A percentile compares a stretch with the other conserved stretches of the same genome.
These are phyloP conservation scores for Pelagophyceae sp. DNA, from an alignment of 352 stramenopile genomes.

Conservation along the genomic window DNA sequence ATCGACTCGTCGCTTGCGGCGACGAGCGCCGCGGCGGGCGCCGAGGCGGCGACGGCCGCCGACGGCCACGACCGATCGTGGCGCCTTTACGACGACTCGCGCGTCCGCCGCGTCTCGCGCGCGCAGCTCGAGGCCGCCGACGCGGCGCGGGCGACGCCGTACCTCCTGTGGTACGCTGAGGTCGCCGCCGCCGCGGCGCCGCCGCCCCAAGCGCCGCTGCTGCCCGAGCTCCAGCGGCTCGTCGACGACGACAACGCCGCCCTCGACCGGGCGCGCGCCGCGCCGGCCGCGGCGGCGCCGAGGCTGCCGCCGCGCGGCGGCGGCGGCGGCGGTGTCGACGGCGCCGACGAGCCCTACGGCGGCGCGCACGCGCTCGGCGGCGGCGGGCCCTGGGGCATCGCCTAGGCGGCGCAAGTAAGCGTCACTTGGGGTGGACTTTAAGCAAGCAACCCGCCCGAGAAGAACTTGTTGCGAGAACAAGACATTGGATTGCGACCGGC, in stretches of 20 bases:
- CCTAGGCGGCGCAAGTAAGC: too few relatives aligned
- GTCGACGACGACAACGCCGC: background rate
- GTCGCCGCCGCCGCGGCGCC: background rate
- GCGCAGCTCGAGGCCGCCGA: background rate
- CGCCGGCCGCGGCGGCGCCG: too few relatives aligned
- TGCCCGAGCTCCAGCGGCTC: background rate
- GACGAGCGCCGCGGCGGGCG: too few relatives aligned
- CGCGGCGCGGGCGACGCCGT: background rate
- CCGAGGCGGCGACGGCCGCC: too few relatives aligned
- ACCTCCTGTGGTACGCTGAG: background rate
- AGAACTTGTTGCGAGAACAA: too few relatives aligned
- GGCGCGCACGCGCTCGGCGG: too few relatives aligned
- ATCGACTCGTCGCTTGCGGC: background rate
- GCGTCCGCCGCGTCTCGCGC: background rate
- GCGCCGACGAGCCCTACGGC: too few relatives aligned
- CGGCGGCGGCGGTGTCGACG: too few relatives aligned
- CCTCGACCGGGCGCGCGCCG: background rate
- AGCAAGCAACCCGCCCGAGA: too few relatives aligned
- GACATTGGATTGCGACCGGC: too few relatives aligned
- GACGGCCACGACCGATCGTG: background rate
- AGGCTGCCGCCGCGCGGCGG: background rate
- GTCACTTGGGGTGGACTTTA: too few relatives aligned
- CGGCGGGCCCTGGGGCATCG: too few relatives aligned
- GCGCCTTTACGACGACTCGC: background rate
- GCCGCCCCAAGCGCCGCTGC: background rate